Evolutionary conservation across 768 basidiomycete genomes (phyloP), one percentile per base, ranked within the genome.

Genomic region (Suillus discolor): DNA sequence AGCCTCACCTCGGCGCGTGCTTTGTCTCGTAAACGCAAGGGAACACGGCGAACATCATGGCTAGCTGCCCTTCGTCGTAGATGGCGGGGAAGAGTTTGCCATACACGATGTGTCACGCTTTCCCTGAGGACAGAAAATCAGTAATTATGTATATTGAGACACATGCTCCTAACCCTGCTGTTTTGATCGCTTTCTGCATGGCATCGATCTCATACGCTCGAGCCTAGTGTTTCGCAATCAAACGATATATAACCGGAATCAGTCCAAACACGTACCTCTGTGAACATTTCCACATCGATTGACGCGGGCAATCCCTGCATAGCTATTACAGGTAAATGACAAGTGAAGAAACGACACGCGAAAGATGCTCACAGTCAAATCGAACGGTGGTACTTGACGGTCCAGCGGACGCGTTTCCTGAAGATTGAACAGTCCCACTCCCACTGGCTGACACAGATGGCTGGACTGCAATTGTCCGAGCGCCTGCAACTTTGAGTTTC

Each of bases 61-160:
- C 94, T 96, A 3, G 97, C 97, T 13, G 97, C 97, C 72, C 97
- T 84, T 54, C 97, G 85, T 36, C 97, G 87, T 28, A 99, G 83
- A 77, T 96, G 93, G 20, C 97, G 87, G 13, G 97, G 97, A 8
- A 99, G 84, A 12, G 91, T 89, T 77, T 99, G 97, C 89, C 96
- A 99, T 6, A 89, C 92, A 65, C 96, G 84, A 64, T 92, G 89
- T 0, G 91, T 92, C 18, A 90, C 85, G 69, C 84, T 85, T 9
- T 83, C 82, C 63, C 93, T 96, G 67, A 6, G 63, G 18, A 61
- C 36, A 5, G 2, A 23, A 55, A 16, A 47, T 71, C 54, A 47
- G 61, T 12, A 34, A 5, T 47, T 4, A 23, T n/a, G 39, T 42
- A 13, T 18, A 41, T 3, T 62, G 16, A 57, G 36, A 31, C 44